Evolutionary conservation across 371 early-diverging fungal species (phyloP).

Genomic region (Haplosporangium sp.): DNA sequence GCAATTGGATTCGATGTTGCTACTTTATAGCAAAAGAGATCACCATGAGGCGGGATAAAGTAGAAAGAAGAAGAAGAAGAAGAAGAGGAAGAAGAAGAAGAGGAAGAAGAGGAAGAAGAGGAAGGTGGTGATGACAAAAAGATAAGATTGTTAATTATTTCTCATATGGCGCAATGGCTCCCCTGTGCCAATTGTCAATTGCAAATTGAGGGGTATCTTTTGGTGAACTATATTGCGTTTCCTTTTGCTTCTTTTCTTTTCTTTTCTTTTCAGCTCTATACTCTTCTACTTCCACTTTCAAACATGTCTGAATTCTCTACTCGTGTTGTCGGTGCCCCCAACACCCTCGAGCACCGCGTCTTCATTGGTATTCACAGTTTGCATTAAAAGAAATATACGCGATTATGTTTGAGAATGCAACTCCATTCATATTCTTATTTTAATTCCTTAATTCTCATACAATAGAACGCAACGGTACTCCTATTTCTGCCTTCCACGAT

Average conservation of each 20-base stretch:
- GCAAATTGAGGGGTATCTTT: slow-evolving; percentile 18
- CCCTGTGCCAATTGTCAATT: neutral
- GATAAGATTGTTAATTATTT: neutral
- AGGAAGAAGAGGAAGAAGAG: too few species aligned
- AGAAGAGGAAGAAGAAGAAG: too few species aligned
- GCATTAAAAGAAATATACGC: neutral
- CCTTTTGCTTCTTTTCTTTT: slow-evolving; percentile 17
- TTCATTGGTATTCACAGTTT: slow-evolving; percentile 76
- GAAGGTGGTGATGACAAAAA: neutral
- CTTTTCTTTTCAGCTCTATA: slow-evolving; percentile 13
- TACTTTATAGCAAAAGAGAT: too few species aligned
- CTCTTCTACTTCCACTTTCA: neutral
- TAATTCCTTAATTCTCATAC: neutral
- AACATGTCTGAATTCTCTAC: slow-evolving; percentile 74
- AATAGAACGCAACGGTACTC: slow-evolving; percentile 74
- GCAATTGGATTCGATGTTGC: too few species aligned
- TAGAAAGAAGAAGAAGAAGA: too few species aligned
- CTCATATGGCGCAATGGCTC: slow-evolving; percentile 3
- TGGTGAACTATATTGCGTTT: neutral
- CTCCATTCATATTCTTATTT: neutral
- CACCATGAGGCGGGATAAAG: too few species aligned
- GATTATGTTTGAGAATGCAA: neutral
- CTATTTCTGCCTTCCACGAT: slow-evolving; percentile 98
- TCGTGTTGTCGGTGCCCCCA: slow-evolving; percentile 85
- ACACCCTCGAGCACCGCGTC: slow-evolving; percentile 89